Base-by-base conservation (phyloP, 169 alveolate genomes). In the Theileria equi region DNA sequence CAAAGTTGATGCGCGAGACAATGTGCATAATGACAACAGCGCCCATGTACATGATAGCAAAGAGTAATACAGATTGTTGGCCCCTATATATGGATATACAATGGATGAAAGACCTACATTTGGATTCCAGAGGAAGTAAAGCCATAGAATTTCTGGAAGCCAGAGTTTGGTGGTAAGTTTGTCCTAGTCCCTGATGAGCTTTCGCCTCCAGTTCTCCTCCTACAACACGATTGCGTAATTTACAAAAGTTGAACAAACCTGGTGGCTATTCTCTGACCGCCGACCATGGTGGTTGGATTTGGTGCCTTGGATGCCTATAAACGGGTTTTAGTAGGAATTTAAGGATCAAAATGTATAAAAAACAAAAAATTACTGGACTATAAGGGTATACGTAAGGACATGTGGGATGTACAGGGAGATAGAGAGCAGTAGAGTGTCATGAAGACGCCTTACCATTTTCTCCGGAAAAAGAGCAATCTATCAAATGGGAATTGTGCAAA, bases 1-100 rank as follows among this genome's bases (percentile, higher is more conserved):
- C 61, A 21, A 50, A 32, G 29, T 84, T 80, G 61, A 84, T 78
- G 58, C 84, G 64, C 36, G 84, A 80, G 21, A 84, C 81, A 35
- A 84, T 80, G 53, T 84, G 91, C 64, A 84, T 45, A 16, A 84
- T 65, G 59, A 85, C 92, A 34, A 85, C 92, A n/a, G 81, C 77
- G 41, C 90, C 92, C 89, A 85, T 85, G 81, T 81, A 85, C 6
- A 63, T 54, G 17, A 85, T 32, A 1, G 92, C 88, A 11, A 82
- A 44, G 17, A 85, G 64, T 40, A 85, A 70, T 13, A 85, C 89
- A 16, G 92, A 70, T 60, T 85, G 92, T 21, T 87, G 92, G 6
- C 88, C 81, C 79, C 92, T 85, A 48, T 28, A 3, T 17, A 13
- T 11, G 23, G 16, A 66, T 43, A 53, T 13, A 29, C 35, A 31